Evolutionary conservation across 805 yeast genomes (phyloP).

Genomic region (Starmerella apis): DNA sequence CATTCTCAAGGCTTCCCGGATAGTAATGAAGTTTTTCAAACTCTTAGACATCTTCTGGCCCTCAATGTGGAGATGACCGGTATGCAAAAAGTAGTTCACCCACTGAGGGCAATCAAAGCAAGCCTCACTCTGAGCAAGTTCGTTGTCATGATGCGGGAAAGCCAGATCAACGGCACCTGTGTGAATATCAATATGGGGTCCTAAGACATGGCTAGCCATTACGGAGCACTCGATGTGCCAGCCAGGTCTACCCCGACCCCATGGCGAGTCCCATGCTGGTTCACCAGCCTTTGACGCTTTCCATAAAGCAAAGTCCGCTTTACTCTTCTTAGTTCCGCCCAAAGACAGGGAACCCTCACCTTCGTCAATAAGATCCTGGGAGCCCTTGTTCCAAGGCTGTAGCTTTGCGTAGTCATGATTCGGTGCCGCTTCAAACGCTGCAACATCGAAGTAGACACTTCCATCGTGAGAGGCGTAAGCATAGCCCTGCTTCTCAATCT

Average conservation of each 20-base stretch:
- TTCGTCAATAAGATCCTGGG: conserved; percentile 72
- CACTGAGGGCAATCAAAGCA: conserved; percentile 81
- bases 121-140: conserved; percentile 94
- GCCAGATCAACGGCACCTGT: conserved; percentile 96
- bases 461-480: conserved; percentile 81
- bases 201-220: conserved; percentile 87
- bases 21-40: conserved; percentile 87
- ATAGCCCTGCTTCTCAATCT: conserved; percentile 66
- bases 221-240: conserved; percentile 99
- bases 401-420: conserved; percentile 84
- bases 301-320: conserved; percentile 94
- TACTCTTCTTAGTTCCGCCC: conserved; percentile 48
- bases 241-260: conserved; percentile 98
- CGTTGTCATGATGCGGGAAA: conserved; percentile 98
- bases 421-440: conserved; percentile 58
- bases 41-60: conserved; percentile 98
- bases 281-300: conserved; percentile 94
- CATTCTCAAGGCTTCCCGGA: conserved; percentile 70
- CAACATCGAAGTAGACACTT: conserved; percentile 91
- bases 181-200: conserved; percentile 80
- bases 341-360: conserved; percentile 81
- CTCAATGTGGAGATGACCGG: conserved; percentile 95
- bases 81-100: conserved; percentile 93
- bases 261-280: conserved; percentile 88
- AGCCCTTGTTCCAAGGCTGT: conserved; percentile 97